Evolutionary conservation across 768 basidiomycete species (phyloP).

Genomic region (Porphyrellus cyaneotinctus): DNA sequence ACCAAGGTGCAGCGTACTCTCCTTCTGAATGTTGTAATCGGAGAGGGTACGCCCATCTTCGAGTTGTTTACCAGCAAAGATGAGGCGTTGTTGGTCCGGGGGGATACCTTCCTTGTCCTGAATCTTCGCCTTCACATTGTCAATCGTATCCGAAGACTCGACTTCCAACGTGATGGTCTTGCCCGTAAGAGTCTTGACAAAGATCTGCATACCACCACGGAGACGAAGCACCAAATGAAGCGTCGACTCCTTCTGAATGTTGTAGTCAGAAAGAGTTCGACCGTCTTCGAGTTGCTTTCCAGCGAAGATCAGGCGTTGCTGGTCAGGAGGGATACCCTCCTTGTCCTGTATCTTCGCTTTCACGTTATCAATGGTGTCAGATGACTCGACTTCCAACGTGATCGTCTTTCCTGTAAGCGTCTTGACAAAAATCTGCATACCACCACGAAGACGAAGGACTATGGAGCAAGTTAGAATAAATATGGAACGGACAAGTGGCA

Average conservation of each 20-base stretch:
- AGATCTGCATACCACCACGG: constrained; percentile 70
- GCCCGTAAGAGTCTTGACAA: constrained; percentile 68
- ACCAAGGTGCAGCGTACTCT: constrained; percentile 63
- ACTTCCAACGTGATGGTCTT: constrained; percentile 78
- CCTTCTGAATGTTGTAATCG: constrained; percentile 76
- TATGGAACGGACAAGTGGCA: fast-evolving
- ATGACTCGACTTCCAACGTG: constrained; percentile 89
- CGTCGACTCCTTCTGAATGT: constrained; percentile 81
- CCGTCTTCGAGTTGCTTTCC: constrained; percentile 96
- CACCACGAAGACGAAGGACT: constrained; percentile 83
- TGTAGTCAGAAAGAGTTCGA: constrained; percentile 78
- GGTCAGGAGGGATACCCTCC: constrained; percentile 78
- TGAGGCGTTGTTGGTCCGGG: constrained; percentile 74
- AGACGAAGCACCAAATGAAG: constrained; percentile 72
- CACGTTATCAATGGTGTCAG: constrained; percentile 91
- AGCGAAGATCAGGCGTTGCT: constrained; percentile 89
- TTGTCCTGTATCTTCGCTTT: constrained; percentile 81
- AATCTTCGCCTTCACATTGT: constrained; percentile 74
- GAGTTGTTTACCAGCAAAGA: constrained; percentile 76
- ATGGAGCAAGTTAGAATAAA: background rate
- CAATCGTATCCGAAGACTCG: constrained; percentile 72
- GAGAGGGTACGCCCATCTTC: constrained; percentile 76
- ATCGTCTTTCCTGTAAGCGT: constrained; percentile 89
- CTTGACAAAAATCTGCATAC: constrained; percentile 91
- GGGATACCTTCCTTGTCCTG: constrained; percentile 81